Conservation (phyloP, 352 stramenopile genomes). For the Globisporangium heterothallicum region DNA sequence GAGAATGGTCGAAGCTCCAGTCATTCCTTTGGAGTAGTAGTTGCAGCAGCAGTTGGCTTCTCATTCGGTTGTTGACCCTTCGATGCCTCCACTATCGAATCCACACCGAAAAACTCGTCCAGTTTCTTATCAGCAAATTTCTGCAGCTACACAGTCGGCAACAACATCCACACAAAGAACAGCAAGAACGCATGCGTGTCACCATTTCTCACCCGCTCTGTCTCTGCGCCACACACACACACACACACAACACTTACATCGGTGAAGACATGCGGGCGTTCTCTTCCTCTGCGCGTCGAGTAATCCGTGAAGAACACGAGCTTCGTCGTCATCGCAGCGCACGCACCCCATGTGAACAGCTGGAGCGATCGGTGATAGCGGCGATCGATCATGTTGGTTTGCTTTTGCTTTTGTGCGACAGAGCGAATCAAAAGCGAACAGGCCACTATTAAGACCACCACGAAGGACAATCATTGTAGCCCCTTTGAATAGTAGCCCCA, state of each 20-base stretch:
- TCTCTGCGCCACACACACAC: neutral
- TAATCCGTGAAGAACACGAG: constrained; percentile 86
- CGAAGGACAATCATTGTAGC: neutral
- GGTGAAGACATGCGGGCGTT: constrained; percentile 77
- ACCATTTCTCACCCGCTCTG: neutral
- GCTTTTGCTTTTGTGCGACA: neutral
- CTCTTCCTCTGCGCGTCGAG: constrained; percentile 37
- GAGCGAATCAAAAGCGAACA: neutral
- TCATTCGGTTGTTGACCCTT: neutral
- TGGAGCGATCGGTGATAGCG: constrained; percentile 81
- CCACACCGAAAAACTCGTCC: constrained; percentile 85
- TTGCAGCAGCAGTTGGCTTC: neutral
- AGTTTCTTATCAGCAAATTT: constrained; percentile 75
- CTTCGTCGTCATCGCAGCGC: constrained; percentile 74
- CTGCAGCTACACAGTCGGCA: constrained; percentile 37
- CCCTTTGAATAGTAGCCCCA: neutral
- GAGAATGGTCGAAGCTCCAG: neutral
- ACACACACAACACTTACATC: constrained; percentile 40
- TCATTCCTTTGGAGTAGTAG: constrained; percentile 1
- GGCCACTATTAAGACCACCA: neutral
- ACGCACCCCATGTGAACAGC: constrained; percentile 77
- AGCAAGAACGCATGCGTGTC: neutral
- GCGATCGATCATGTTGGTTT: constrained; percentile 67
- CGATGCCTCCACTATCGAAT: constrained; percentile 43
- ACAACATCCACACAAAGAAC: constrained; percentile 8